Evolutionary conservation across 176 grass and related monocot genomes (phyloP).

Genomic region (Elaeis guineensis): DNA sequence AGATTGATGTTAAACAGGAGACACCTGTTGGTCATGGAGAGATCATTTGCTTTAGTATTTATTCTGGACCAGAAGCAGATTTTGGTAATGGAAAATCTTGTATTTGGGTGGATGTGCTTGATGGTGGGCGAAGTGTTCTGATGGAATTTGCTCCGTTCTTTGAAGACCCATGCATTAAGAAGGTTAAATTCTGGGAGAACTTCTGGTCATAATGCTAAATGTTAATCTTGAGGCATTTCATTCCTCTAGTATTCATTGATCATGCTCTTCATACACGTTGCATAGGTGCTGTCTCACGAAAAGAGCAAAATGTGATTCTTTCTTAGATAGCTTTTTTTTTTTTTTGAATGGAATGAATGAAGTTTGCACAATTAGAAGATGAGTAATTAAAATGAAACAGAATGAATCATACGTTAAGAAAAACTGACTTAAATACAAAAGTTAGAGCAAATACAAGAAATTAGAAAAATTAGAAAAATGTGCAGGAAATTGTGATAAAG

Average conservation of each 20-base stretch:
- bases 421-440: no score
- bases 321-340: no score
- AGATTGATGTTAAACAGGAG: constrained; percentile 85
- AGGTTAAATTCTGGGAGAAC: constrained; percentile 16
- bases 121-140: constrained; percentile 66
- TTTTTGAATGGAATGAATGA: no score
- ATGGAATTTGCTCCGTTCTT: constrained; percentile 95
- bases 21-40: constrained; percentile 88
- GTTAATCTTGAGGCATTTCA: background rate
- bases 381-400: no score
- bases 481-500: no score
- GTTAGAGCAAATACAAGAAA: no score
- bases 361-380: no score
- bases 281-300: background rate
- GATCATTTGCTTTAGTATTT: constrained; percentile 92
- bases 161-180: constrained; percentile 72
- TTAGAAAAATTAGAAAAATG: no score
- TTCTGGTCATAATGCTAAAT: constrained; percentile 3
- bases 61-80: constrained; percentile 57
- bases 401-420: no score
- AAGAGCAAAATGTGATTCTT: no score
- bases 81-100: constrained; percentile 94
- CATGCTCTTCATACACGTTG: background rate
- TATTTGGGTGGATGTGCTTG: constrained; percentile 95
- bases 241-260: no score